Evolutionary conservation across 352 stramenopile genomes (phyloP), one percentile per base, ranked within the genome.

Genomic region (Globisporangium heterothallicum): DNA sequence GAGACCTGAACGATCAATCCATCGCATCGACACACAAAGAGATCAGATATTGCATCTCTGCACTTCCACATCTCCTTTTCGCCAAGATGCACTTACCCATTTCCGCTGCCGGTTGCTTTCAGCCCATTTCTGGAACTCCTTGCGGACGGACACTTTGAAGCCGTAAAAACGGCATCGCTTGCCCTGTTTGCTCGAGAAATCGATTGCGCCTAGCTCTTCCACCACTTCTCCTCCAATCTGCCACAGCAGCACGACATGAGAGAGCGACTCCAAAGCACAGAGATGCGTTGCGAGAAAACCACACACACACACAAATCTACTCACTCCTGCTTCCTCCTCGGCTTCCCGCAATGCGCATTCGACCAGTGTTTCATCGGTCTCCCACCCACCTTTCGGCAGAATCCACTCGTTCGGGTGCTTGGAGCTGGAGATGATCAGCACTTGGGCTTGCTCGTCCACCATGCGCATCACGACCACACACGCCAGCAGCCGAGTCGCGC

Each of bases 321-420:
- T 34, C 25, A 98, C 77, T 24, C 95, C 95, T 3, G 78, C 90
- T 66, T 98, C 95, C 66, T 98, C 95, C 51, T 95, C 94, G 7
- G 83, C 92, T 64, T 98, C 95, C 6, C 95, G 77, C 38, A 90
- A 64, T 5, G 92, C 95, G 55, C 88, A 93, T 53, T 98, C 83
- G 50, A 88, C 70, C n/a, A 85, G 67, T 0, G 78, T 87, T 63
- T 98, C 95, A 57, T 98, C 95, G 19, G 44, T 76, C 64, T 98
- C 95, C 95, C 95, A 98, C 1, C 94, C 95, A 36, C 95, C 95
- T 63, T 98, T 98, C n/a, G 95, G 95, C 7, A 98, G 61, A 43
- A 98, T 97, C 94, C 94, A 98, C 53, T 95, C 84, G 29, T 74
- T 63, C 24, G 56, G 46, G 42, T 84, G 66, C 61, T 97, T 97